Evolutionary conservation across 2,329 filamentous ascomycete species (phyloP), one percentile per base, ranked within the genome.

Genomic region (Fusarium pilosicola): DNA sequence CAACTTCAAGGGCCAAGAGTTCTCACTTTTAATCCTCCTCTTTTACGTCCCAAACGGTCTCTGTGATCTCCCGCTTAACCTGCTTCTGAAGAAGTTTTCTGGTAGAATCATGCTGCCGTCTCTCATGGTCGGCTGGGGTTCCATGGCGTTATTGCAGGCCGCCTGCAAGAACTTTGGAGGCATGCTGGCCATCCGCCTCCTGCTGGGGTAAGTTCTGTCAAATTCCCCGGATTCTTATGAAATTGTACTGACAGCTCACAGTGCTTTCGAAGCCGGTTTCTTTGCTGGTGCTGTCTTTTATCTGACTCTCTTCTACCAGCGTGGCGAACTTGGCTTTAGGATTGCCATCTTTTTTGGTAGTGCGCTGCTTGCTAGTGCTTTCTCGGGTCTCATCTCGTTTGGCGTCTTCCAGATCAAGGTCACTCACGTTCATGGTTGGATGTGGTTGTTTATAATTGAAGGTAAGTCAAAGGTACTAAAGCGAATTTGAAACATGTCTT

Each of bases 311-410:
- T 62, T 62, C 6, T 62, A 62, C 24, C 54, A 41, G 24, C 59
- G 59, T 17, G 51, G 51, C n/a, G 59, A 62, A 24, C 39, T 62
- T 10, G 59, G 59, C 22, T 62, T 62, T 9, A 51, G 59, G 1
- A 91, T 89, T 39, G 88, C 89, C 8, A 83, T 91, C 10, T 84
- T 82, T 28, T 82, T 86, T 42, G 89, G 89, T 2, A 92, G 90
- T 0, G 89, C 89, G 4, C 83, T 93, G 20, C 85, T 93, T 6
- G 90, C 89, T 1, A 90, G 90, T 3, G 91, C 91, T 3, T 93
- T 93, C 75, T 90, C 89, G 5, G 91, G 90, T 4, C 79, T 89
- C 11, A 87, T 90, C 36, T 86, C 87, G 1, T 88, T 87, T 6
- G 88, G 91, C 4, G 91, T 93, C 59, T 89, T 88, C 1, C 84